Conservation (phyloP, 2,329 filamentous ascomycete species). For the Hypomyces perniciosus region DNA sequence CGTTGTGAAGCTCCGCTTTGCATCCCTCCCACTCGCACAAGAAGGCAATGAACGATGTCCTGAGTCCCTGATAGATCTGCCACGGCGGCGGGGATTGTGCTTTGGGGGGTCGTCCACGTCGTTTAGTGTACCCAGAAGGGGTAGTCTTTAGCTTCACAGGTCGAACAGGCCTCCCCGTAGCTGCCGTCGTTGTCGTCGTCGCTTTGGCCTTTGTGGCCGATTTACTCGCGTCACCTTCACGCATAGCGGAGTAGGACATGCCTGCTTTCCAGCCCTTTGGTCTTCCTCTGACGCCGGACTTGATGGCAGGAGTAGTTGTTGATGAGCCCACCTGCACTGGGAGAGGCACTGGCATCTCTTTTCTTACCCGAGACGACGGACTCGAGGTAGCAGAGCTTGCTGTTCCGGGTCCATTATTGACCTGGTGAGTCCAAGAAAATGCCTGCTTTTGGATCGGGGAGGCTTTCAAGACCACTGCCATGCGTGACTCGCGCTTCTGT, state of each 20-base stretch:
- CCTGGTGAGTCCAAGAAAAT: neutral
- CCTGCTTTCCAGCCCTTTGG: constrained; percentile 40
- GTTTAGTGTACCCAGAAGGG: constrained; percentile 26
- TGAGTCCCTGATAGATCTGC: constrained; percentile 35
- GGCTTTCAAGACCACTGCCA: constrained; percentile 18
- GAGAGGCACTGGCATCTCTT: constrained; percentile 13
- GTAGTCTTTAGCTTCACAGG: constrained; percentile 24
- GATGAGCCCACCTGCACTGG: neutral
- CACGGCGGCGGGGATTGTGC: constrained; percentile 32
- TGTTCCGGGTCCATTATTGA: constrained; percentile 2
- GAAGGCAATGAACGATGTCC: constrained; percentile 45
- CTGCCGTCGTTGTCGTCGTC: constrained; percentile 13
- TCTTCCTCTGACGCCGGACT: constrained; percentile 29
- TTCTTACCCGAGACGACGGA: constrained; percentile 16
- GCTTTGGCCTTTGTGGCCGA: neutral
- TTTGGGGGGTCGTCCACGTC: constrained; percentile 38
- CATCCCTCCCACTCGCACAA: constrained; percentile 56
- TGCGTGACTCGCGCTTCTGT: constrained; percentile 5
- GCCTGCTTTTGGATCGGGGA: constrained; percentile 12
- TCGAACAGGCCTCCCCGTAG: constrained; percentile 18
- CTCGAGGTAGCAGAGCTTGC: constrained; percentile 17
- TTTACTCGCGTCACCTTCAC: constrained; percentile 1
- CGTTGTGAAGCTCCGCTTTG: constrained; percentile 55
- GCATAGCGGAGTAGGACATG: constrained; percentile 24
- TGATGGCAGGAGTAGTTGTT: neutral